Base-by-base conservation (phyloP, 306 rosid genomes). In the Glycine soja region DNA sequence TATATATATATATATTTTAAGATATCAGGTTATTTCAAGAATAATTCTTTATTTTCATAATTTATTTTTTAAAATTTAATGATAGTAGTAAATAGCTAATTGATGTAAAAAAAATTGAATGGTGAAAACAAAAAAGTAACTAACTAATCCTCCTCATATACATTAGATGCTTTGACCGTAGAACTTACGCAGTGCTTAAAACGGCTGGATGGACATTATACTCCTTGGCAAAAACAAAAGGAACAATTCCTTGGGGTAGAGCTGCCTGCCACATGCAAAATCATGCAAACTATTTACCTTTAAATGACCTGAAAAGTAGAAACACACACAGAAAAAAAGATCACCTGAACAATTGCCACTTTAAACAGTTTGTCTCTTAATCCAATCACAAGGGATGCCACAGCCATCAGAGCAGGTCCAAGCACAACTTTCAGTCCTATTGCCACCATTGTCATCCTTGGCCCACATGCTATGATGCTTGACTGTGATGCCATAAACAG, bases 181-280 rank as follows among this genome's bases (percentile, higher is more conserved):
- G 45, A 76, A 56, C 70, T 64, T 84, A 92, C 98, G 93, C 95
- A 12, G 98, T 94, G 88, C 98, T 94, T 42, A 94, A 79, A 46
- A 94, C 85, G 32, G 89, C 90, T 46, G 98, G 97, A 87, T 94
- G 85, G 52, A 90, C 85, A 46, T 91, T 85, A 48, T 94, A 94
- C 86, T 94, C 98, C 77, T 91, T 94, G 58, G 98, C 93, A 78
- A 94, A 94, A 59, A 94, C 98, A 68, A 94, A 94, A 43, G 98
- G 97, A 81, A 92, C 98, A 78, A 94, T 94, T 72, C 98, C 98
- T 71, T 90, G 98, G 52, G 98, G 98, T 81, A 94, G 95, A 77
- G 97, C 93, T 45, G 98, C 98, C 98, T 94, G 93, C 85, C 83
- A 56, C 68, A 84, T 54, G 82, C 34, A 77, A 47, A 42, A 11